Conservation (phyloP, 31 red algal genomes). For the Asparagopsis taxiformis region DNA sequence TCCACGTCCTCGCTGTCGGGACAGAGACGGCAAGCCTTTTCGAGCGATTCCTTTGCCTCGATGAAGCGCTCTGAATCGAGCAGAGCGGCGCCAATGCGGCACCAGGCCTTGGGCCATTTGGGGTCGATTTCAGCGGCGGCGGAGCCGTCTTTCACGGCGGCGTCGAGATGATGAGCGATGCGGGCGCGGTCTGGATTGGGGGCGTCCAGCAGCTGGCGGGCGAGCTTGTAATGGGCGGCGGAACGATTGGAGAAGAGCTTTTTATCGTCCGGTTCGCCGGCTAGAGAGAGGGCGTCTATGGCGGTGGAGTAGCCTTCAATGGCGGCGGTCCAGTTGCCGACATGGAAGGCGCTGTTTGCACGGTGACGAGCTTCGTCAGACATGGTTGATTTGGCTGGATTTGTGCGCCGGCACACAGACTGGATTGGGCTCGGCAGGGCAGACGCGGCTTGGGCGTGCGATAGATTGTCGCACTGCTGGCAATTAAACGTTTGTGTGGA, state of each 20-base stretch:
- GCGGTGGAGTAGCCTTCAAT: conserved; percentile 62
- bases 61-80: conserved; percentile 72
- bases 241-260: conserved; percentile 83
- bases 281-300: conserved; percentile 39
- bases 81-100: conserved; percentile 72
- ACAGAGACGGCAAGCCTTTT: conserved; percentile 50
- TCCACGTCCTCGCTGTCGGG: conserved; percentile 64
- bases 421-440: too few relatives aligned
- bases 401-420: too few relatives aligned
- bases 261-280: conserved; percentile 61
- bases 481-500: too few relatives aligned
- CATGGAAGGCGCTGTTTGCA: conserved; percentile 63
- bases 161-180: conserved; percentile 51
- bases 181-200: conserved; percentile 22
- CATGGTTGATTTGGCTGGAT: conserved; percentile 9
- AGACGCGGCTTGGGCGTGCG: too few relatives aligned
- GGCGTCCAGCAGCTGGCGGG: conserved; percentile 56
- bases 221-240: conserved; percentile 74
- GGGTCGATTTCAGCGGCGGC: conserved; percentile 70
- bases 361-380: conserved; percentile 58
- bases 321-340: conserved; percentile 69
- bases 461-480: too few relatives aligned
- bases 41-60: conserved; percentile 60
- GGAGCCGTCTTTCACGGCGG: conserved; percentile 68
- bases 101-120: conserved; percentile 82